A percentile compares a stretch with the other conserved stretches of the same genome.
These are phyloP conservation scores for Pythium sukuiense DNA, from an alignment of 352 stramenopile genomes.

Conservation along the genomic window DNA sequence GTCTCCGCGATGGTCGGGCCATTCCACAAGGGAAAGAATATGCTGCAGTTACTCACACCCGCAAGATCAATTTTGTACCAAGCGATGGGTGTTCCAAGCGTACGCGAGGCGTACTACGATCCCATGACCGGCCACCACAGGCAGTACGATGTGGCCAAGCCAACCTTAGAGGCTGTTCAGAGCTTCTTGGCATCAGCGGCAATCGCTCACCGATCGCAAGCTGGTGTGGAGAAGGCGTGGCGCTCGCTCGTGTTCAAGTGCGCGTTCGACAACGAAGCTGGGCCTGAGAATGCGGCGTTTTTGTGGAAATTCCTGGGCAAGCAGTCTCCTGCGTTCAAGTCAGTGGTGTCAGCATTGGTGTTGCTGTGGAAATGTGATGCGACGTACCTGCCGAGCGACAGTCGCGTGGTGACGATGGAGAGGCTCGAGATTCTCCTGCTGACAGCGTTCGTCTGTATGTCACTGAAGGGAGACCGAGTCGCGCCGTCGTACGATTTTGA, in stretches of 20 bases:
- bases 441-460: conserved; percentile 45
- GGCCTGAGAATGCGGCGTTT: conserved; percentile 30
- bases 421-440: conserved; percentile 60
- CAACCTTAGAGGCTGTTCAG: conserved; percentile 22
- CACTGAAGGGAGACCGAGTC: conserved; percentile 21
- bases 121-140: conserved; percentile 6
- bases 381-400: conserved; percentile 29
- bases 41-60: conserved; percentile 40
- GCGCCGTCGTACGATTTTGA: conserved; percentile 21
- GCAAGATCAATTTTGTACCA: conserved; percentile 52
- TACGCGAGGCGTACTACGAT: conserved; percentile 39
- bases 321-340: conserved; percentile 42
- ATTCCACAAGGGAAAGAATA: conserved; percentile 32
- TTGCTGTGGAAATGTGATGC: conserved; percentile 53
- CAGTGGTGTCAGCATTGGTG: conserved; percentile 53
- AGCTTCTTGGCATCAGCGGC: conserved; percentile 35
- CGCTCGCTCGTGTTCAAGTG: conserved; percentile 47
- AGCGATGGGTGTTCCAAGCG: conserved; percentile 39
- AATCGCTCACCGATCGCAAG: conserved; percentile 30
- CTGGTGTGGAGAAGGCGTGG: conserved; percentile 41
- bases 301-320: conserved; percentile 43
- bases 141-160: conserved; percentile 8
- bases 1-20: conserved; percentile 26
- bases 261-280: conserved; percentile 36
- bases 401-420: conserved; percentile 35